phyloP scores from a whole-genome alignment of 2,329 filamentous ascomycete genomes.

The Scedosporium minutisporum region DNA sequence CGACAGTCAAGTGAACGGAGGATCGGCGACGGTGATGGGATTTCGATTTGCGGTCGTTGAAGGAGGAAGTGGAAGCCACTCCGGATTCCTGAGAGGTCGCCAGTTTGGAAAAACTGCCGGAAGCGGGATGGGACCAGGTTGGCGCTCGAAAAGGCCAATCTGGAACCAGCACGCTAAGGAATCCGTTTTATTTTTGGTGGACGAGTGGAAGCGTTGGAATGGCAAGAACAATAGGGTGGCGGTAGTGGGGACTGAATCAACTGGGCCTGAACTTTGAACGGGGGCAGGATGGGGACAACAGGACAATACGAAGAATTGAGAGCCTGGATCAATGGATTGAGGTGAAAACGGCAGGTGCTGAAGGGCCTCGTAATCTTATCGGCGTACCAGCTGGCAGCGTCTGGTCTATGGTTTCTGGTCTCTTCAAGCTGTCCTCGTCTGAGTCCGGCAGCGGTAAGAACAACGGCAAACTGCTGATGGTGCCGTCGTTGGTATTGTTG shows the following conservation, averaged over 20 bases:
- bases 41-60: slow-evolving; percentile 4
- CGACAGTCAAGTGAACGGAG: slow-evolving; percentile 16
- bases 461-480: too few species aligned
- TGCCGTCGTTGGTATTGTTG: too few species aligned
- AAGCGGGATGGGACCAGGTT: not conserved
- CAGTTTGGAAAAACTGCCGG: slow-evolving; percentile 11
- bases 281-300: too few species aligned
- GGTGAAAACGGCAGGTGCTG: too few species aligned
- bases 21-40: slow-evolving; percentile 22
- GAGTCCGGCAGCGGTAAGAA: too few species aligned
- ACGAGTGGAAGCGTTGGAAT: not conserved
- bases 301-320: too few species aligned
- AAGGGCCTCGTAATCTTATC: too few species aligned
- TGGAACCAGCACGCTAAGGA: not conserved
- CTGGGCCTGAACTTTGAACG: too few species aligned
- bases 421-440: too few species aligned
- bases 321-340: too few species aligned
- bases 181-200: not conserved
- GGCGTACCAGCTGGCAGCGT: too few species aligned
- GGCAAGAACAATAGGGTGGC: not conserved
- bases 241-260: not conserved
- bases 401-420: too few species aligned
- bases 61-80: slow-evolving; percentile 4
- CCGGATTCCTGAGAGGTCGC: slow-evolving; percentile 9
- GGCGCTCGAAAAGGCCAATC: not conserved